Base-by-base conservation (phyloP, 495 filamentous ascomycete genomes). In the Hamigera avellanea region DNA sequence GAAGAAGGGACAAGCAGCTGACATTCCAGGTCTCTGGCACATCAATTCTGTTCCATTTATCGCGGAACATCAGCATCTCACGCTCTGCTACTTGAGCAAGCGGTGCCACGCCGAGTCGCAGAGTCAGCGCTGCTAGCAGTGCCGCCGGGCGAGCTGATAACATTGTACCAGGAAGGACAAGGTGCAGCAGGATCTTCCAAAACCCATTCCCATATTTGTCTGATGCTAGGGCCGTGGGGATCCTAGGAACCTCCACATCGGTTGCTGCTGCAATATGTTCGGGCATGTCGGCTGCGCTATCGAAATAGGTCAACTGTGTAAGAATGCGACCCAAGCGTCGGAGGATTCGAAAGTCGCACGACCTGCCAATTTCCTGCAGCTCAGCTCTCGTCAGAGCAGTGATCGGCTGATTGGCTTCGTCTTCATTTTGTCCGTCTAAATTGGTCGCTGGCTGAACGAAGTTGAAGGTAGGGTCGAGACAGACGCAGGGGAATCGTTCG, bases 401-500 rank as follows among this genome's bases (percentile, higher is more conserved):
- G 19, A 52, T 46, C 6, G 53, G 35, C 10, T 32, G 32, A 13
- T 34, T 33, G 13, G 28, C 37, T 1, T 37, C 41, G 7, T 46
- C 46, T 4, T 50, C 27, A n/a, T 30, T 12, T n/a, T 30, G 3
- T 5, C 14, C 6, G 27, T 6, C 48, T 1, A 44, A 45, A 6
- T 49, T 39, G 9, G 33, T 37, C 2, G 36, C 21, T 14, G 37
- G 37, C 14, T 26, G 40, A 1, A 25, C 27, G 43, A 66, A 66
- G 6, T 43, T 35, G 21, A 61, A 36, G 1, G 64, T 67, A 2
- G 64, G 66, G 34, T 68, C 64, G 5, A 70, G 54, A 34, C 60
- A 66, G 12, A 70, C 62, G 45, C 72, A 75, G 2, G 61, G 62
- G 52, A 65, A 77, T 30, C 58, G 56, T 13, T 67, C 43, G 2